Evolutionary conservation across 1,284 basidiomycete genomes (phyloP), one percentile per base, ranked within the genome.

Genomic region (Vanrija sp.): DNA sequence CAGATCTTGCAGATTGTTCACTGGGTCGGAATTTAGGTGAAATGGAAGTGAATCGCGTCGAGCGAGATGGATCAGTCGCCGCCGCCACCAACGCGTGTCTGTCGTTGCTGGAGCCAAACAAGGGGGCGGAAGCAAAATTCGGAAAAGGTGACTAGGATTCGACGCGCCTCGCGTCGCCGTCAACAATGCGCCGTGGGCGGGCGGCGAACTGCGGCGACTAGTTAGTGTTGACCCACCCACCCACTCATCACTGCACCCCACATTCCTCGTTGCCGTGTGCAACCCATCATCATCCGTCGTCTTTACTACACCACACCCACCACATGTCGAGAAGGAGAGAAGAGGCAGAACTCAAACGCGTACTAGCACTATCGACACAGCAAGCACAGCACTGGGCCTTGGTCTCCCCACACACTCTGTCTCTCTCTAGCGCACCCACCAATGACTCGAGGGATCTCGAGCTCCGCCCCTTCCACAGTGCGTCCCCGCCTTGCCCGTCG

Each of bases 381-480:
- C 60, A 67, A 54, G 61, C 60, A 0, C 18, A 22, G n/a, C 47
- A 45, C 19, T 38, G 56, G 10, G 49, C 62, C 3, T 41, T 51
- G 14, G 31, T 56, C 15, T 54, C 64, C 9, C 62, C 65, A 0
- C 56, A 64, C 43, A 50, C 49, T 1, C 54, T 69, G 9, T 65
- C 63, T 15, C 54, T 69, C 10, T 65, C 63, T 15, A 63, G 61
- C 12, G 49, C 52, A 0, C 44, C 47, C 15, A 65, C 67, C 1
- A 60, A 63, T 36, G 66, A 71, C 49, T 69, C 67, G 10, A 60
- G 58, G 25, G 71, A 68, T 15, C 58, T 70, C 54, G 71, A 72
- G 48, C 47, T 71, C 20, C 55, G 63, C 16, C 47, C 45, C 20
- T n/a, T 48, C 12, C 50, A 57, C 5, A 24, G 53, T 57, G 48